These are phyloP conservation scores for Sporothrix phasma DNA, from an alignment of 2,329 filamentous ascomycete species.

Conservation along the genomic window DNA sequence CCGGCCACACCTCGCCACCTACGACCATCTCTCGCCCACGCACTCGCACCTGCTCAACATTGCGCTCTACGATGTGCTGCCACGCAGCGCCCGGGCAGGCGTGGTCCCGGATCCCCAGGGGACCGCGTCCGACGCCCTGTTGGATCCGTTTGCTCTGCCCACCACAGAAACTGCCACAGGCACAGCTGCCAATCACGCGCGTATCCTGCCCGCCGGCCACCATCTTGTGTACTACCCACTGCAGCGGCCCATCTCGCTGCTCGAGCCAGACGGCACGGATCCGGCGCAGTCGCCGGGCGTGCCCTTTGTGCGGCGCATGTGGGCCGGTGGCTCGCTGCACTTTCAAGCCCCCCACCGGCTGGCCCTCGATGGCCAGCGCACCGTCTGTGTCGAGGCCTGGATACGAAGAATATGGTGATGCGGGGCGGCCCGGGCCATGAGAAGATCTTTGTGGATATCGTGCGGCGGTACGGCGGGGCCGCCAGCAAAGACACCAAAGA, in stretches of 20 bases:
- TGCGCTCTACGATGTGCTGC: slow-evolving; percentile 36
- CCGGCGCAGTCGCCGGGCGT: slow-evolving; percentile 62
- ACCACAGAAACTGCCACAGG: background rate
- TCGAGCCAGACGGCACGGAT: slow-evolving; percentile 81
- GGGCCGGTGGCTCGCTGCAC: slow-evolving; percentile 68
- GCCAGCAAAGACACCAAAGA: slow-evolving; percentile 3
- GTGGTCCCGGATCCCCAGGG: background rate
- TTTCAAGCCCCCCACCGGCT: slow-evolving; percentile 20
- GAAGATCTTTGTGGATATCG: slow-evolving; percentile 44
- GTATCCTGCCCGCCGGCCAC: slow-evolving; percentile 53
- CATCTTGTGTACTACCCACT: slow-evolving; percentile 85
- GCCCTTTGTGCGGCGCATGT: slow-evolving; percentile 69
- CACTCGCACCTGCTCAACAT: slow-evolving; percentile 56
- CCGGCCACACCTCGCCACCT: slow-evolving; percentile 27
- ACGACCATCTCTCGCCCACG: slow-evolving; percentile 44
- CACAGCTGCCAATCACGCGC: background rate
- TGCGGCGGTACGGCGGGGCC: slow-evolving; percentile 26
- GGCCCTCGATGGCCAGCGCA: slow-evolving; percentile 31
- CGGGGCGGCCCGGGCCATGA: slow-evolving; percentile 24
- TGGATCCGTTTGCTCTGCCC: background rate
- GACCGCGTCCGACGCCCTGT: background rate
- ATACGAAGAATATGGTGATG: slow-evolving; percentile 17
- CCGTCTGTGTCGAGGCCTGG: slow-evolving; percentile 35
- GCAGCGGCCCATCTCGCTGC: slow-evolving; percentile 46
- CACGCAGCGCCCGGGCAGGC: slow-evolving; percentile 26